phyloP scores from a whole-genome alignment of 768 basidiomycete species.

The Termitomyces sp. region DNA sequence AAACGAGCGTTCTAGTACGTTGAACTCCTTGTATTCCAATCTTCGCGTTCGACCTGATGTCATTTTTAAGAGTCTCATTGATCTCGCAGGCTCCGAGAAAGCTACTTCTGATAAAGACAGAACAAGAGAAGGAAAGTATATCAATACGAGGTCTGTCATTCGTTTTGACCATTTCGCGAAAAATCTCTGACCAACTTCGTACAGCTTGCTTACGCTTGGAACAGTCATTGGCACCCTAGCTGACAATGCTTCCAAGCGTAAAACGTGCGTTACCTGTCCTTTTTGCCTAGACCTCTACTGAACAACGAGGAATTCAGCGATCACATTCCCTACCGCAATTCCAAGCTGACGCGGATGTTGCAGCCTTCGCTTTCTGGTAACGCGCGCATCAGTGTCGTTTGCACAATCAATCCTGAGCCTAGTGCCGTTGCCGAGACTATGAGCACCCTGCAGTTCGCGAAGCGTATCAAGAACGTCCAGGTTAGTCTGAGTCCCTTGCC shows the following conservation, averaged over 20 bases:
- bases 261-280: slow-evolving; percentile 40
- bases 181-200: slow-evolving; percentile 6
- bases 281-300: not conserved
- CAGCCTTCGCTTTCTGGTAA: slow-evolving; percentile 95
- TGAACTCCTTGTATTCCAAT: slow-evolving; percentile 21
- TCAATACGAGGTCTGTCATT: slow-evolving; percentile 70
- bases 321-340: slow-evolving; percentile 93
- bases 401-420: slow-evolving; percentile 87
- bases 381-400: slow-evolving; percentile 93
- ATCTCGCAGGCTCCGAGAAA: slow-evolving; percentile 95
- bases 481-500: slow-evolving; percentile 27
- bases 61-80: slow-evolving; percentile 71
- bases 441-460: slow-evolving; percentile 88
- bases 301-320: slow-evolving; percentile 41
- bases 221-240: slow-evolving; percentile 89
- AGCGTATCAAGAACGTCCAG: slow-evolving; percentile 85
- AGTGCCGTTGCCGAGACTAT: slow-evolving; percentile 78
- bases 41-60: not conserved
- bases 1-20: slow-evolving; percentile 64
- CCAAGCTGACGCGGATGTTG: slow-evolving; percentile 89
- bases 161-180: not conserved
- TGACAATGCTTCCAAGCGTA: slow-evolving; percentile 78
- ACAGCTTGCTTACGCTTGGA: slow-evolving; percentile 85
- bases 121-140: slow-evolving; percentile 94
- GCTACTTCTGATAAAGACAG: slow-evolving; percentile 94